Evolutionary conservation across 306 rosid genomes (phyloP), one percentile per base, ranked within the genome.

Genomic region (Begonia fuchsioides): DNA sequence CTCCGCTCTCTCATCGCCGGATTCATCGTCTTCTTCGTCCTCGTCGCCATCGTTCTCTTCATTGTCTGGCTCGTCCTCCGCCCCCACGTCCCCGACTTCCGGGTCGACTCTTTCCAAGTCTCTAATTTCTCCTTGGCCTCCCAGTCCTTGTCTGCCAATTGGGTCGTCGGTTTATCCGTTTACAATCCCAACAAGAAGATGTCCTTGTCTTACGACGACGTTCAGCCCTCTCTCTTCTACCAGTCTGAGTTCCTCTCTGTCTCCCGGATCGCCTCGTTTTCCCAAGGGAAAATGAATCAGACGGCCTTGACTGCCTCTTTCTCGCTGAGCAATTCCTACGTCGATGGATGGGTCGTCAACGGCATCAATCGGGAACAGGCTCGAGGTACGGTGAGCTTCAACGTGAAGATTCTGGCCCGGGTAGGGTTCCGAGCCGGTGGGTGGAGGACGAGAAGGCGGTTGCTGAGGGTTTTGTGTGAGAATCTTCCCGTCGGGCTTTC

Each of bases 11-110:
- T 84, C 65, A 6, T 81, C 39, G 64, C 73, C 18, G 69, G 82
- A 48, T 65, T 90, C 69, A 45, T 79, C 4, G 61, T 81, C 65
- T 64, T 76, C 57, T 71, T 70, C 41, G 57, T 81, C 16, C n/a
- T 73, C 38, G 35, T 75, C 44, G 86, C 76, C 64, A 69, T 57
- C 3, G 47, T 74, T 44, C 43, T 75, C 15, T 57, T 90, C 53
- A 44, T 81, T 44, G 48, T 82, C 1, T 81, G 94, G 95, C 94
- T 90, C 46, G 76, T 90, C 58, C 74, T 90, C 16, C 95, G 94
- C 38, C 98, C 98, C 17, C 75, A 68, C 3, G 60, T 76, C 66
- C 98, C 95, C 0, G 57, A 71, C 19, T 68, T 77, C 69, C 66
- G 52, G 0, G 14, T 90, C 64, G 74, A 73, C 16, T 41, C 92